These are phyloP conservation scores for Ascoidea tarda DNA, from an alignment of 805 yeast species.

Conservation along the genomic window DNA sequence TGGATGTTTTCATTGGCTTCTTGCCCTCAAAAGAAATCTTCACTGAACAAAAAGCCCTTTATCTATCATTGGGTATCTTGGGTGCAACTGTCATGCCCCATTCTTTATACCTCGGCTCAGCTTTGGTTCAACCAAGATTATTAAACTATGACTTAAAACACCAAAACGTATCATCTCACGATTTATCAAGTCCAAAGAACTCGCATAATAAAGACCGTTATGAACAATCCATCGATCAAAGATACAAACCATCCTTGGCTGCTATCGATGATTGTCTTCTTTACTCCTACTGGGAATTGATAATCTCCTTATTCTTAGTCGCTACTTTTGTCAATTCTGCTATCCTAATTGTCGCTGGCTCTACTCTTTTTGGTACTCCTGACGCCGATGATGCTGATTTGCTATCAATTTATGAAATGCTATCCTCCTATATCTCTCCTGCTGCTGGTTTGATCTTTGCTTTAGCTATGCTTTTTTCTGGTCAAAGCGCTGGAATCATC, in stretches of 20 bases:
- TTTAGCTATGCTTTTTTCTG: conserved; percentile 73
- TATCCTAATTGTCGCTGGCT: conserved; percentile 82
- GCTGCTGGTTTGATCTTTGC: conserved; percentile 88
- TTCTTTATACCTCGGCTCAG: conserved; percentile 72
- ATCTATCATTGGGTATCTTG: conserved; percentile 66
- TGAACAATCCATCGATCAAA: conserved; percentile 22
- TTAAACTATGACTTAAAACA: conserved; percentile 55
- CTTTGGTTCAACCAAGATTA: conserved; percentile 75
- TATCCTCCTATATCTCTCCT: conserved; percentile 57
- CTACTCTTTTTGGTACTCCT: conserved; percentile 53
- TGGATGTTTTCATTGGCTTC: conserved; percentile 48
- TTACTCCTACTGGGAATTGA: conserved; percentile 74
- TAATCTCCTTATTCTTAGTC: conserved; percentile 68
- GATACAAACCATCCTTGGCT: conserved; percentile 59
- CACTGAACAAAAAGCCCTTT: conserved; percentile 55
- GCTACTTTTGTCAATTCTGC: conserved; percentile 91
- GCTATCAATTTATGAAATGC: conserved; percentile 65
- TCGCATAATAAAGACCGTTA: conserved; percentile 9
- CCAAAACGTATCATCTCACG: conserved; percentile 15
- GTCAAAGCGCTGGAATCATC: conserved; percentile 92
- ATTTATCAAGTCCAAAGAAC: conserved; percentile 5
- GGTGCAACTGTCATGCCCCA: conserved; percentile 98
- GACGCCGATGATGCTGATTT: conserved; percentile 70
- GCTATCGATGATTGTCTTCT: conserved; percentile 73
- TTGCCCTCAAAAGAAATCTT: conserved; percentile 49